These are phyloP conservation scores for Lactifluus piperatus DNA, from an alignment of 768 basidiomycete species.

Conservation along the genomic window DNA sequence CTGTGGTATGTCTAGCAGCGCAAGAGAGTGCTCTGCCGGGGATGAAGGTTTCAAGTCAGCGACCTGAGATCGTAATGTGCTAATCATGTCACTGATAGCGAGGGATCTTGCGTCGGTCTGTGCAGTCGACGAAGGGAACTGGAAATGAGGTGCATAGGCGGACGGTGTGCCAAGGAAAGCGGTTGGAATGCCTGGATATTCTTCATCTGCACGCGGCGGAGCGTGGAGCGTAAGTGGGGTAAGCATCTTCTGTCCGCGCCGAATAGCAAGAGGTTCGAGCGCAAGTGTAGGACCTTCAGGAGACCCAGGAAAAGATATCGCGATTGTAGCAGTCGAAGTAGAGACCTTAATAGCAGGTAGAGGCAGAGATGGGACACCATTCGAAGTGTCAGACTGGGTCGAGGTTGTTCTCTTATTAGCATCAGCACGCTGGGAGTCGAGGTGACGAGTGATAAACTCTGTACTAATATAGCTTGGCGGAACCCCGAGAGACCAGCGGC, in stretches of 20 bases:
- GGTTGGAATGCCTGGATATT: slow-evolving; percentile 36
- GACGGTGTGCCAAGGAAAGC: slow-evolving; percentile 34
- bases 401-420: background rate
- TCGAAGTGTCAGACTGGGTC: background rate
- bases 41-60: slow-evolving; percentile 20
- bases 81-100: slow-evolving; percentile 32
- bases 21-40: background rate
- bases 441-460: slow-evolving; percentile 11
- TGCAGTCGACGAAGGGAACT: slow-evolving; percentile 5
- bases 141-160: slow-evolving; percentile 27
- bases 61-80: slow-evolving; percentile 25
- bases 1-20: background rate
- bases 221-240: slow-evolving; percentile 24
- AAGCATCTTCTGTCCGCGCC: slow-evolving; percentile 31
- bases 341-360: slow-evolving; percentile 30
- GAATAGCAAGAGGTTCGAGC: slow-evolving; percentile 29
- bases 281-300: background rate
- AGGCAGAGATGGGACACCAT: slow-evolving; percentile 4
- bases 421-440: slow-evolving; percentile 11
- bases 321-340: slow-evolving; percentile 25
- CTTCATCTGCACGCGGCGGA: slow-evolving; percentile 19
- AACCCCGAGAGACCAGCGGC: slow-evolving; percentile 18
- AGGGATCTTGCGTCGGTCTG: slow-evolving; percentile 20
- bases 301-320: slow-evolving; percentile 25
- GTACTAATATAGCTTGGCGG: slow-evolving; percentile 17